These are phyloP conservation scores for Ramularia collo-cygni DNA, from an alignment of 2,329 filamentous ascomycete species.

Conservation along the genomic window DNA sequence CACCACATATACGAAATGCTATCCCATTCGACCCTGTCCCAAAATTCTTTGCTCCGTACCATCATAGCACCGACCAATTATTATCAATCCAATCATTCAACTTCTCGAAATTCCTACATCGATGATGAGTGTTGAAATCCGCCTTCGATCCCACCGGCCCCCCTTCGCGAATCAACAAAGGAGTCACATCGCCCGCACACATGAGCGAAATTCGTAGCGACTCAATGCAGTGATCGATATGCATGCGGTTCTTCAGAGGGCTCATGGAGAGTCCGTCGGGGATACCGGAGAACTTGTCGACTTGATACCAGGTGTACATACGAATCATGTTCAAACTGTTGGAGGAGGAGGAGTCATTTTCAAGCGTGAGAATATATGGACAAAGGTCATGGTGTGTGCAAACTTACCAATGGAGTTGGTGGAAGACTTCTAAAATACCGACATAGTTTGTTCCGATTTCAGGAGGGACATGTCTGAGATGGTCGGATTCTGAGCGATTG, in stretches of 20 bases:
- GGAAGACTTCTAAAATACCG: background rate
- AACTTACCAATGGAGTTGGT: conserved; percentile 1
- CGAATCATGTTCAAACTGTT: background rate
- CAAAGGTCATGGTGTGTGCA: no score
- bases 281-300: background rate
- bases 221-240: conserved; percentile 1
- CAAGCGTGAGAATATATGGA: no score
- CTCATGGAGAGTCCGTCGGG: background rate
- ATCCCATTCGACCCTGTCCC: no score
- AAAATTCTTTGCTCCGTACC: no score
- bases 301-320: background rate
- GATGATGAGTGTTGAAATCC: conserved; percentile 1
- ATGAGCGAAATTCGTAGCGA: background rate
- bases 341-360: background rate
- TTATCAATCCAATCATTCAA: background rate
- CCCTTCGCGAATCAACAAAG: background rate
- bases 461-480: no score
- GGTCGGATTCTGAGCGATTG: no score
- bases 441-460: background rate
- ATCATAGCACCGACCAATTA: no score
- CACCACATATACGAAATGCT: no score
- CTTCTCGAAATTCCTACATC: conserved; percentile 1
- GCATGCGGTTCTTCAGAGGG: background rate
- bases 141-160: background rate
- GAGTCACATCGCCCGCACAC: background rate